Conservation (phyloP, 257 asterid species). For the Nicotiana undulata region DNA sequence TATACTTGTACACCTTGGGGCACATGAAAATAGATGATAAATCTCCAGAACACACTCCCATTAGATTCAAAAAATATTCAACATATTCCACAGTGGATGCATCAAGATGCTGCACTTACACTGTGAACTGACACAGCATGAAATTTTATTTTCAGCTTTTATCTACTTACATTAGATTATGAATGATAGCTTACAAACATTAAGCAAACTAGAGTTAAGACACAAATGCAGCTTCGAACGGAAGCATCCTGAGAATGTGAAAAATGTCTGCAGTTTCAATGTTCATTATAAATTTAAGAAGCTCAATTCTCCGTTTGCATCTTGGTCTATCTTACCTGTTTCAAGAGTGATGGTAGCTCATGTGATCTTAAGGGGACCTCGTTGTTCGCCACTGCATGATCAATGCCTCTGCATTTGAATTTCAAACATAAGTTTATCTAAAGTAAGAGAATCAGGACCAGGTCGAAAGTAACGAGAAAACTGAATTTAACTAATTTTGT, state of each 20-base stretch:
- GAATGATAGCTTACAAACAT: background rate
- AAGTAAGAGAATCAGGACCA: background rate
- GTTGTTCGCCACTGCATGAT: conserved; percentile 18
- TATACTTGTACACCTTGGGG: background rate
- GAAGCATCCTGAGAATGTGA: background rate
- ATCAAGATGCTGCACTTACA: background rate
- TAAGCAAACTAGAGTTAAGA: background rate
- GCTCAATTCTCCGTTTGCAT: background rate
- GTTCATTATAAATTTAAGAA: background rate
- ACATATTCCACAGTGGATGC: background rate
- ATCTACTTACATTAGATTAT: background rate
- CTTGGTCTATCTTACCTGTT: background rate
- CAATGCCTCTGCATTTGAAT: conserved; percentile 15
- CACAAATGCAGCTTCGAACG: background rate
- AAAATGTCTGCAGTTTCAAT: background rate
- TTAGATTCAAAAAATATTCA: background rate
- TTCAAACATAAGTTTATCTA: background rate
- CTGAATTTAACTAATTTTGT: background rate
- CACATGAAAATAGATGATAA: background rate
- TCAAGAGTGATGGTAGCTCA: conserved; percentile 5
- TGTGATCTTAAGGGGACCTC: conserved; percentile 14
- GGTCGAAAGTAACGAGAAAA: background rate
- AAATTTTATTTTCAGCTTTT: background rate
- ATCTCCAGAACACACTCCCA: background rate
- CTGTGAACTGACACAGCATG: background rate